Evolutionary conservation across 2,329 filamentous ascomycete species (phyloP), one percentile per base, ranked within the genome.

Genomic region (Aureobasidium sp.): DNA sequence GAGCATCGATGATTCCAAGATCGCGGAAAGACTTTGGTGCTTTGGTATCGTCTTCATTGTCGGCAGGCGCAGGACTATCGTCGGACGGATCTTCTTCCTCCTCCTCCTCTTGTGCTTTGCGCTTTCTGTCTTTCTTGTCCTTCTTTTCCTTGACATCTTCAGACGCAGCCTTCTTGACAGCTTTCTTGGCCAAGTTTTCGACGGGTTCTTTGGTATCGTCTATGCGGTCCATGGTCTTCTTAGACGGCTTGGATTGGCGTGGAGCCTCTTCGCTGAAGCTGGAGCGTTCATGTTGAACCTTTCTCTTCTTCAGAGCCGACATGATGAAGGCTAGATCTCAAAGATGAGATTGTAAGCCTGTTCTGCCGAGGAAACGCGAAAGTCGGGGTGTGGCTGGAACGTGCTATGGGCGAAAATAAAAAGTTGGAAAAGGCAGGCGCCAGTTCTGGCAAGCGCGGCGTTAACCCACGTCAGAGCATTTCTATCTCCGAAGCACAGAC

Each of bases 1-100:
- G 82, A 34, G 89, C 84, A 62, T 95, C 90, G 63, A 92, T 89
- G 55, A 97, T 83, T 27, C 93, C 93, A 48, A 90, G 73, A 37
- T 90, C 87, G 61, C 82, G 84, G 70, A 90, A 90, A 0, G 84
- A 85, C 75, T 87, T 87, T 69, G 76, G 77, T 34, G 52, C 34
- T 37, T 37, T 47, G 42, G 39, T 20, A 2, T 61, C 20, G 32
- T 61, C 66, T 46, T 62, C 65, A 70, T 70, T 73, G 66, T 64
- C n/a, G 37, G 17, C 39, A 13, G 36, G 65, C 64, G 70, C 67
- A 20, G 68, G 7, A 7, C n/a, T 15, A 10, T 48, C 26, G 10
- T 48, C 46, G 10, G 46, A 48, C 13, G 1, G 20, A 1, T 44
- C 57, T 64, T 72, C 67, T 32, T 64, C 56, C 34, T 67, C 59